Percentiles rank a stretch among this genome's conserved stretches.
Evolutionary conservation across 2,329 filamentous ascomycete genomes (phyloP).

Genomic region (Amauroascus niger): DNA sequence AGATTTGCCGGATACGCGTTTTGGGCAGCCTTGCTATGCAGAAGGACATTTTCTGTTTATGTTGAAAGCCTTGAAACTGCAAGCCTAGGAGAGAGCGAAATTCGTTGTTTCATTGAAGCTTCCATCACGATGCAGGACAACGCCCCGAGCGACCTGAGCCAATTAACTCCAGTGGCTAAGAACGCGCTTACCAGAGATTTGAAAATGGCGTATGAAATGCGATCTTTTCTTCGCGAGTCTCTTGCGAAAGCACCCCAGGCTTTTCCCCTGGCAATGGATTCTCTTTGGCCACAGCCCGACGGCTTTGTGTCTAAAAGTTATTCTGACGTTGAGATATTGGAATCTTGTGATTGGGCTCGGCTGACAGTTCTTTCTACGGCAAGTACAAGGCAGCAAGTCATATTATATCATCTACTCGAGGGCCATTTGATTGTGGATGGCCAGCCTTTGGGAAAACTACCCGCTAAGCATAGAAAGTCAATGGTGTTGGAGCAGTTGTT

Average conservation of each 20-base stretch:
- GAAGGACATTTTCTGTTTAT: constrained; percentile 16
- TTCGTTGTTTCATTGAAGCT: constrained; percentile 13
- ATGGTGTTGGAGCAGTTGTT: constrained; percentile 22
- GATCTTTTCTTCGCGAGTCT: constrained; percentile 27
- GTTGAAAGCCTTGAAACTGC: constrained; percentile 5
- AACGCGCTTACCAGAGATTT: constrained; percentile 41
- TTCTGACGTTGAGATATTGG: background rate
- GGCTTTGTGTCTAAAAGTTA: constrained; percentile 3
- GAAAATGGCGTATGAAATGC: constrained; percentile 36
- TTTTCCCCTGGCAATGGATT: constrained; percentile 31
- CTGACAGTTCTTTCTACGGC: background rate
- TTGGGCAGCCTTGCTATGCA: constrained; percentile 16
- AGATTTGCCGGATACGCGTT: constrained; percentile 18
- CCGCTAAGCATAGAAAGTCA: constrained; percentile 21
- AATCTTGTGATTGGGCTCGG: background rate
- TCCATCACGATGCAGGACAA: constrained; percentile 40
- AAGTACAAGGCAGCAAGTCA: constrained; percentile 1
- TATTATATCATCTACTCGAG: constrained; percentile 27
- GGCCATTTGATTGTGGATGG: constrained; percentile 29
- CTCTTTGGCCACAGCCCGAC: constrained; percentile 37
- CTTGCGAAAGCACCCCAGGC: constrained; percentile 25
- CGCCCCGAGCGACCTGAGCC: constrained; percentile 27
- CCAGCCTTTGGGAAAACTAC: constrained; percentile 24
- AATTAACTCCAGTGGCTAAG: constrained; percentile 28
- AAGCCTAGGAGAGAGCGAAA: background rate